Percentiles rank a stretch among this genome's conserved stretches.
These are phyloP conservation scores for Leishmania mexicana DNA, from an alignment of 208 protist species.

Conservation along the genomic window DNA sequence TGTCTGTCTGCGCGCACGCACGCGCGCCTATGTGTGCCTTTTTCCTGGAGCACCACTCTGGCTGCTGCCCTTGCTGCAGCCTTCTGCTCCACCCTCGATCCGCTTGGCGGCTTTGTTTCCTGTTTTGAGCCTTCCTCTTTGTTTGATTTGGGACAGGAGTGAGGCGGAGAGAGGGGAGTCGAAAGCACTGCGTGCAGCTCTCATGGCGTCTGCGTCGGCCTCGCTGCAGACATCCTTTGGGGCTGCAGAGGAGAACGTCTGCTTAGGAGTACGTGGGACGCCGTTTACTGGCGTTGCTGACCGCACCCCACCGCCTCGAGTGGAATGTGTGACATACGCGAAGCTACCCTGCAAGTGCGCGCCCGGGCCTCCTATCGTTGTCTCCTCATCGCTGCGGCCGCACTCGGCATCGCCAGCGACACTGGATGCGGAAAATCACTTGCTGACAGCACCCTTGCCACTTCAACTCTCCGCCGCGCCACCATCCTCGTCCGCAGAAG, in stretches of 20 bases:
- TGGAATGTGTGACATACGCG: slow-evolving; percentile 14
- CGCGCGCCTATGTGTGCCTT: neutral
- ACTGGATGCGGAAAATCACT: neutral
- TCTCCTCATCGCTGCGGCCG: neutral
- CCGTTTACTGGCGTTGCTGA: neutral
- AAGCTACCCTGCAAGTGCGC: slow-evolving; percentile 18
- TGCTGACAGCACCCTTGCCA: neutral
- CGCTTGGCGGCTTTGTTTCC: neutral
- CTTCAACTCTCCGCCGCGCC: neutral
- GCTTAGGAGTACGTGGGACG: neutral
- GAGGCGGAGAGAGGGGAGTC: neutral
- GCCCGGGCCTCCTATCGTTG: slow-evolving; percentile 22
- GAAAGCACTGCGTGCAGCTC: neutral
- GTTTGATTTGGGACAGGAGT: neutral
- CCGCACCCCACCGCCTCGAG: neutral
- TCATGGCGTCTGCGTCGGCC: neutral
- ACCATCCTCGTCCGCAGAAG: neutral
- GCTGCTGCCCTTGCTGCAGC: neutral
- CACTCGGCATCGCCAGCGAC: neutral
- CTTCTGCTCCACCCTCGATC: neutral
- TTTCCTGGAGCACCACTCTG: neutral
- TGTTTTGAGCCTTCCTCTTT: neutral
- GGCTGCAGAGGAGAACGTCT: neutral
- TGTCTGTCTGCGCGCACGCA: neutral
- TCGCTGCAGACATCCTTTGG: neutral